Percentiles rank a stretch among this genome's conserved stretches.
Evolutionary conservation across 2,329 filamentous ascomycete genomes (phyloP).

Genomic region (Aspergillus latus): DNA sequence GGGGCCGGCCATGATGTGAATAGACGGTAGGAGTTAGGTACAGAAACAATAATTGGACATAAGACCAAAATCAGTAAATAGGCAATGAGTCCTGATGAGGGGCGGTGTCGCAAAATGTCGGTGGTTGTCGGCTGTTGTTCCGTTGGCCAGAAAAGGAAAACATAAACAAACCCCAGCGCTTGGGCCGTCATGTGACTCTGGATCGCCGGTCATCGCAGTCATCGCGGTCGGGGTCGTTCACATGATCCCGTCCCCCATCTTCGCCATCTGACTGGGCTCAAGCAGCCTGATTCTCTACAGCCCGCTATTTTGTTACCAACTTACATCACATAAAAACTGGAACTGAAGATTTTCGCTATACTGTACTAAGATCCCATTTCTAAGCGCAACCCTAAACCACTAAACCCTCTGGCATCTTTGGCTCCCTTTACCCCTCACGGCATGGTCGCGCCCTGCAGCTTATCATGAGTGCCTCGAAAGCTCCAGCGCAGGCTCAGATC

Average conservation of each 20-base stretch:
- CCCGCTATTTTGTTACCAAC: background rate
- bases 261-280: constrained; percentile 5
- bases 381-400: background rate
- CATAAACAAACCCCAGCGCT: constrained; percentile 32
- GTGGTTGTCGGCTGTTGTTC: constrained; percentile 18
- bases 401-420: background rate
- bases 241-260: constrained; percentile 27
- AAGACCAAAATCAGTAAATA: background rate
- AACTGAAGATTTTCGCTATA: background rate
- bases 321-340: background rate
- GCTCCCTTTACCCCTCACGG: constrained; percentile 14
- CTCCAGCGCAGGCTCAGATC: constrained; percentile 55
- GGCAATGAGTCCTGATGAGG: background rate
- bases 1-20: constrained; percentile 53
- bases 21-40: background rate
- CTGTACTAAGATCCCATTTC: background rate
- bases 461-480: constrained; percentile 38
- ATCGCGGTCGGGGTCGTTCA: constrained; percentile 17
- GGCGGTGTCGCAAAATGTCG: background rate
- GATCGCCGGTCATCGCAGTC: constrained; percentile 21
- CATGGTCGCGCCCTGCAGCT: constrained; percentile 15
- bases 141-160: constrained; percentile 28
- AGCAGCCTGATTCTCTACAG: background rate
- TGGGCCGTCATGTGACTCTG: constrained; percentile 14
- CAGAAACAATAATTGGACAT: background rate